Evolutionary conservation across 768 basidiomycete species (phyloP).

Genomic region (Gautieria morchelliformis): DNA sequence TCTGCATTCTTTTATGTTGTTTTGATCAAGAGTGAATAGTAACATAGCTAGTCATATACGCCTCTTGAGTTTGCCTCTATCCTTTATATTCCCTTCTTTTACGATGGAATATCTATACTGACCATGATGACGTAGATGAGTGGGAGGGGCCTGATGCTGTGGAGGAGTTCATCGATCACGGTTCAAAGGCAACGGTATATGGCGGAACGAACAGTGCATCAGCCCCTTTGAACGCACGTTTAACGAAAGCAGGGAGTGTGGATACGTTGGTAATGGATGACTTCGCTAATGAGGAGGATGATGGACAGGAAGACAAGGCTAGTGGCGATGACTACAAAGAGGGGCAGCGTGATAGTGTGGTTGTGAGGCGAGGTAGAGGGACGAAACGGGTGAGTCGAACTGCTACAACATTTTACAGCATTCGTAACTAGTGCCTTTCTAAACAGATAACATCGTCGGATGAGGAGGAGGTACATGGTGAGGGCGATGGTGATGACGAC

Average conservation of each 20-base stretch:
- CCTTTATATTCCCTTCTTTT: neutral
- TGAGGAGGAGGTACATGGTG: slow-evolving; percentile 12
- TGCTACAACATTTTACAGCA: neutral
- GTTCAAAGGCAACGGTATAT: neutral
- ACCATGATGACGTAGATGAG: slow-evolving; percentile 38
- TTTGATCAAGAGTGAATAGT: neutral
- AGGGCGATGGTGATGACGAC: slow-evolving; percentile 9
- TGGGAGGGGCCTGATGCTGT: slow-evolving; percentile 63
- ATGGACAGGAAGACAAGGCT: slow-evolving; percentile 23
- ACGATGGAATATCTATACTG: slow-evolving; percentile 13
- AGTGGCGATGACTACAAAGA: slow-evolving; percentile 70
- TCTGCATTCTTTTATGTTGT: neutral
- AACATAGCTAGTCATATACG: neutral
- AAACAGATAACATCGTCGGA: slow-evolving; percentile 8
- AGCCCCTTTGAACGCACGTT: neutral
- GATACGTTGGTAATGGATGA: slow-evolving; percentile 33
- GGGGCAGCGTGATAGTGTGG: slow-evolving; percentile 24
- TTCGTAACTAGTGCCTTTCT: neutral
- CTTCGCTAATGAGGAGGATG: slow-evolving; percentile 13
- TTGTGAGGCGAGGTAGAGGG: slow-evolving; percentile 36
- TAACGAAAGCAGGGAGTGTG: neutral
- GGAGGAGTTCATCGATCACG: slow-evolving; percentile 27
- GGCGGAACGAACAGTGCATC: neutral
- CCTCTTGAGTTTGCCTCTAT: neutral
- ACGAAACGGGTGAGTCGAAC: slow-evolving; percentile 15